Percentiles rank a stretch among this genome's conserved stretches.
phyloP scores from a whole-genome alignment of 257 asterid genomes.

The Linderniella brevidens region DNA sequence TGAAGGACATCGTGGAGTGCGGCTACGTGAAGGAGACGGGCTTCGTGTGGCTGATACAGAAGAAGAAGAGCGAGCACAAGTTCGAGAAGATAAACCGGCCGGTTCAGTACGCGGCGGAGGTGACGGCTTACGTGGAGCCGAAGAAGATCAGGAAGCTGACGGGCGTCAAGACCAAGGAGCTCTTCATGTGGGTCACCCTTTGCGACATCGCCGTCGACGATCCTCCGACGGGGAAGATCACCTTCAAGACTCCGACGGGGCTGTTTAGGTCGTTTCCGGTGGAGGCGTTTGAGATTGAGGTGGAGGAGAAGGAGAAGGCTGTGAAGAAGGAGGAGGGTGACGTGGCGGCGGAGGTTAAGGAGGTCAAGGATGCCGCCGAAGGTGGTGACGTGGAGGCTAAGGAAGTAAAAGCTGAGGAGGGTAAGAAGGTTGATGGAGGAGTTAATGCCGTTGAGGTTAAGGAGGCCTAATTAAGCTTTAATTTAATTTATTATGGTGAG shows the following conservation, averaged over 20 bases:
- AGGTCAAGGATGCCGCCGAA: neutral
- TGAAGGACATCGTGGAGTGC: conserved; percentile 36
- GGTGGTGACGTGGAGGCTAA: too few species aligned
- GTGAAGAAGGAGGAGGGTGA: conserved; percentile 2
- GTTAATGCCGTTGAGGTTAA: conserved; percentile 12
- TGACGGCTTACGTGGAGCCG: conserved; percentile 43
- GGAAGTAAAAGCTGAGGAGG: too few species aligned
- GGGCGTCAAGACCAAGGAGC: conserved; percentile 61
- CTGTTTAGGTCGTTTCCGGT: conserved; percentile 33
- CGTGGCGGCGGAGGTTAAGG: conserved; percentile 1
- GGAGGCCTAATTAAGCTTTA: conserved; percentile 8
- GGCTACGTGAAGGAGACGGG: conserved; percentile 47
- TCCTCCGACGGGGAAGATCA: conserved; percentile 34
- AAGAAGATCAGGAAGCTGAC: conserved; percentile 31
- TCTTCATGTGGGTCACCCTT: conserved; percentile 37
- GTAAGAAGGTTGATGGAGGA: conserved; percentile 1
- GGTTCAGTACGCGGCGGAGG: conserved; percentile 36
- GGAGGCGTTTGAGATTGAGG: conserved; percentile 32
- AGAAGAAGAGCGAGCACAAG: conserved; percentile 30
- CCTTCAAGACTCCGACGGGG: conserved; percentile 48
- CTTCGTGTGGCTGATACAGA: conserved; percentile 54
- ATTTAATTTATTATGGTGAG: too few species aligned
- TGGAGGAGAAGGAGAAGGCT: conserved; percentile 6
- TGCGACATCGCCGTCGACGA: conserved; percentile 32
- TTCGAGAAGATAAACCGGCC: conserved; percentile 33